These are phyloP conservation scores for Xylariaceae sp. DNA, from an alignment of 2,329 filamentous ascomycete species.

Conservation along the genomic window DNA sequence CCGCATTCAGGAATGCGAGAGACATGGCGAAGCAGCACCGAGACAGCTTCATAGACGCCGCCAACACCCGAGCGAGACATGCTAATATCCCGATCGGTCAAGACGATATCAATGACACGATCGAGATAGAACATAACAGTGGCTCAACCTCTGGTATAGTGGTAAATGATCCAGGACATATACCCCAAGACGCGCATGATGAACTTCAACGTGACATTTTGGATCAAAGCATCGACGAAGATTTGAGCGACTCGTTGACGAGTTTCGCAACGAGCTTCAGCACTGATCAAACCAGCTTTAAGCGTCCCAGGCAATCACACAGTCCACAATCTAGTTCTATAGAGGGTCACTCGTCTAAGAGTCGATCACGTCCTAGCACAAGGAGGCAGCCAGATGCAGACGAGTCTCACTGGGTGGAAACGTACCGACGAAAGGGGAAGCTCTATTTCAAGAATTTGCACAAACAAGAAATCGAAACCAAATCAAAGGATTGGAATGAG, in stretches of 20 bases:
- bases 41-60: constrained; percentile 42
- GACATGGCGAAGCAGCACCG: constrained; percentile 47
- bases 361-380: background rate
- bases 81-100: background rate
- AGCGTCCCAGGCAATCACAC: constrained; percentile 1
- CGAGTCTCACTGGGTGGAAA: background rate
- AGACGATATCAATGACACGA: background rate
- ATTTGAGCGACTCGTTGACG: background rate
- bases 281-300: background rate
- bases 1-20: constrained; percentile 48
- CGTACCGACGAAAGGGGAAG: constrained; percentile 4
- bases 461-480: constrained; percentile 6
- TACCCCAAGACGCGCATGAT: background rate
- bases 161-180: background rate
- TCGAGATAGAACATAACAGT: background rate
- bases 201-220: background rate
- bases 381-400: background rate
- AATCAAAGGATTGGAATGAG: background rate
- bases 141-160: background rate
- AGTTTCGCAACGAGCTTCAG: background rate
- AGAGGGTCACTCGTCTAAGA: constrained; percentile 19
- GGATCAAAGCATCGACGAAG: constrained; percentile 1
- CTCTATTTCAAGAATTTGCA: constrained; percentile 3
- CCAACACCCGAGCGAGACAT: constrained; percentile 30
- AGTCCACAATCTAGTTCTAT: constrained; percentile 14